Conservation (phyloP, 1,284 basidiomycete species). For the Malassezia equina region DNA sequence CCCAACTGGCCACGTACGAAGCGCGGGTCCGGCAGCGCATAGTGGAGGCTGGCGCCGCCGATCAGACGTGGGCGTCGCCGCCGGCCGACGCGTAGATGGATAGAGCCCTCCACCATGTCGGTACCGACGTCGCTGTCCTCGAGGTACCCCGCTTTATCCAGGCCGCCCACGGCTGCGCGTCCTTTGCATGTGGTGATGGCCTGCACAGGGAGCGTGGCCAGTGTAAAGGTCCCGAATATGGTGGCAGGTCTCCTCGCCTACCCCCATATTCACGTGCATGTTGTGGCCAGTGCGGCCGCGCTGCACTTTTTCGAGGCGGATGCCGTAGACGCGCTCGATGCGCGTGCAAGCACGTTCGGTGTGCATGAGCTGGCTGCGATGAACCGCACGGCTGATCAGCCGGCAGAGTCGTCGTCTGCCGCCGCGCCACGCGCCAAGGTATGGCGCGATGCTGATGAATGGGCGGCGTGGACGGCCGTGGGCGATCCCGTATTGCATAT, state of each 20-base stretch:
- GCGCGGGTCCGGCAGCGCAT: background rate
- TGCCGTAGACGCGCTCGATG: conserved; percentile 49
- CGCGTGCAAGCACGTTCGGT: background rate
- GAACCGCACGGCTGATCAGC: conserved; percentile 18
- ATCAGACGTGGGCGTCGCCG: conserved; percentile 7
- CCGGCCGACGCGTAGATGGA: background rate
- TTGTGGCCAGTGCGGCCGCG: conserved; percentile 69
- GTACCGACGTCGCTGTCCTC: conserved; percentile 34
- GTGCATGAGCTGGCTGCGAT: conserved; percentile 23
- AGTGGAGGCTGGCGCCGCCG: background rate
- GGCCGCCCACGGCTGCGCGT: conserved; percentile 23
- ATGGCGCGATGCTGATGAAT: conserved; percentile 87
- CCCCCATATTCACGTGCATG: conserved; percentile 64
- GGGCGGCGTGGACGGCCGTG: conserved; percentile 61
- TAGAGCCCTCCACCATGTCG: background rate
- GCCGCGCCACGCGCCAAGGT: conserved; percentile 52
- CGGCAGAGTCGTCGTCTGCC: background rate
- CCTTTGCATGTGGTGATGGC: conserved; percentile 64
- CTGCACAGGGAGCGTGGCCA: conserved; percentile 84
- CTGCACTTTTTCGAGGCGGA: conserved; percentile 64
- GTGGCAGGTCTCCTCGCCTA: conserved; percentile 59
- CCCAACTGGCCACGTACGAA: background rate
- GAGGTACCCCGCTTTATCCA: conserved; percentile 22
- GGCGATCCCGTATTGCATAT: conserved; percentile 93
- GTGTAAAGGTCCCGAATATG: conserved; percentile 82